Evolutionary conservation across 2,329 filamentous ascomycete genomes (phyloP).

Genomic region (Aspergillus carbonarius): DNA sequence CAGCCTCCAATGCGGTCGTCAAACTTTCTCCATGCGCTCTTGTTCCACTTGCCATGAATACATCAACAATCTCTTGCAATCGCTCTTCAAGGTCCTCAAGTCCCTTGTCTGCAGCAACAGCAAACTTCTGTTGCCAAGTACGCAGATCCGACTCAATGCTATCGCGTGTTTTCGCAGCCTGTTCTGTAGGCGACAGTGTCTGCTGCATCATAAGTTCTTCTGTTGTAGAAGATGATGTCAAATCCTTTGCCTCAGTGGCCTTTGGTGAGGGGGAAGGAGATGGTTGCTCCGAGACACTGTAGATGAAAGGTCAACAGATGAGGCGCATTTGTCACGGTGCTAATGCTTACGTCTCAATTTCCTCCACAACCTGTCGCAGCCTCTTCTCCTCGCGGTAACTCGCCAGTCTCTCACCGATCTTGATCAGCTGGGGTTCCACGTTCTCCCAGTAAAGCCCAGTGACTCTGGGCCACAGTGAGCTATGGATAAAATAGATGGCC

Average conservation of each 20-base stretch:
- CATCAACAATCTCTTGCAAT: slow-evolving; percentile 68
- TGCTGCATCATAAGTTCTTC: slow-evolving; percentile 26
- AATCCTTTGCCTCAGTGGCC: slow-evolving; percentile 16
- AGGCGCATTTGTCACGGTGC: neutral
- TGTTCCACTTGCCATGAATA: slow-evolving; percentile 67
- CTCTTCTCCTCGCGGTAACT: slow-evolving; percentile 60
- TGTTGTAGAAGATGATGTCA: slow-evolving; percentile 25
- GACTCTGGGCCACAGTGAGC: slow-evolving; percentile 77
- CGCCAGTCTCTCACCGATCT: slow-evolving; percentile 86
- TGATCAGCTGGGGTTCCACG: slow-evolving; percentile 90
- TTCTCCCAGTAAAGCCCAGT: slow-evolving; percentile 82
- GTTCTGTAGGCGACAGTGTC: slow-evolving; percentile 46
- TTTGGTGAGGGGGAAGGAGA: slow-evolving; percentile 24
- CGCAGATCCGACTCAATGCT: slow-evolving; percentile 75
- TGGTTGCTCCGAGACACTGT: slow-evolving; percentile 20
- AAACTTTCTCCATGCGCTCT: slow-evolving; percentile 46
- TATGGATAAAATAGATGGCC: slow-evolving; percentile 68
- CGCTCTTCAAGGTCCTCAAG: slow-evolving; percentile 64
- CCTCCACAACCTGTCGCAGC: slow-evolving; percentile 58
- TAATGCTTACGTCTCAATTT: slow-evolving; percentile 48
- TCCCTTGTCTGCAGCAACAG: slow-evolving; percentile 80
- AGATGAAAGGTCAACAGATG: neutral
- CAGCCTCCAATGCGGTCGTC: slow-evolving; percentile 66
- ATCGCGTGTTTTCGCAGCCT: slow-evolving; percentile 51
- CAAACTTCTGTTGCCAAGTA: slow-evolving; percentile 85